Base-by-base conservation (phyloP, 2,329 filamentous ascomycete species). In the Beauveria sp. region DNA sequence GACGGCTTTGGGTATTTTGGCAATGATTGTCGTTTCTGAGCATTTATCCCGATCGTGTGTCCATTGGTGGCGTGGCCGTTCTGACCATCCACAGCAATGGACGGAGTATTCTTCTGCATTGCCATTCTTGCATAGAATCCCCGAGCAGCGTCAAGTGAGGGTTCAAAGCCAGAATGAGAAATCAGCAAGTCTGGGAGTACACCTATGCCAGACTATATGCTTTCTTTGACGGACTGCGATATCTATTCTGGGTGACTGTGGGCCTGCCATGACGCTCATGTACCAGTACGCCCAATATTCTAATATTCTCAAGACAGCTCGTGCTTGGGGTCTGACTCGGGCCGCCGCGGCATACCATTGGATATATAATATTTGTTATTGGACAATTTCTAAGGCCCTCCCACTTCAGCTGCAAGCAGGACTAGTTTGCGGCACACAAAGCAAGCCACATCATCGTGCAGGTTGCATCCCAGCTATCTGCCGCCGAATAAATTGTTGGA, bases 331-430 rank as follows among this genome's bases (percentile, higher is more conserved):
- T 12, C 46, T 50, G 58, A 24, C 49, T 14, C 58, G 58, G 26
- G 49, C 49, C 49, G 50, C 45, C 16, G 12, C 18, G 20, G n/a
- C 18, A 57, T 47, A 26, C 16, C 22, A 46, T 42, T 60, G 14
- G 12, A 60, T 42, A 60, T 60, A 9, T 3, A 24, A 18, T 5
- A 2, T 1, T 2, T 34, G 16, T 47, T 14, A 60, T 60, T 60
- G 50, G 50, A 8, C 22, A 20, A 45, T 34, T 12, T n/a, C 1
- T 18, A 5, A 51, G 57, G 24, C 6, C 3, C 43, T 42, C 56
- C 20, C 34, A 34, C 45, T 60, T 60, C 42, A 60, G 58, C 58
- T 54, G 49, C 56, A 49, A 26, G n/a, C 1, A 40, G 52, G 42
- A 40, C 9, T 16, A 8, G 3, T 30, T 20, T n/a, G 28, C n/a